Evolutionary conservation across 768 basidiomycete genomes (phyloP).

Genomic region (Tylopilus rubrobrunneus): DNA sequence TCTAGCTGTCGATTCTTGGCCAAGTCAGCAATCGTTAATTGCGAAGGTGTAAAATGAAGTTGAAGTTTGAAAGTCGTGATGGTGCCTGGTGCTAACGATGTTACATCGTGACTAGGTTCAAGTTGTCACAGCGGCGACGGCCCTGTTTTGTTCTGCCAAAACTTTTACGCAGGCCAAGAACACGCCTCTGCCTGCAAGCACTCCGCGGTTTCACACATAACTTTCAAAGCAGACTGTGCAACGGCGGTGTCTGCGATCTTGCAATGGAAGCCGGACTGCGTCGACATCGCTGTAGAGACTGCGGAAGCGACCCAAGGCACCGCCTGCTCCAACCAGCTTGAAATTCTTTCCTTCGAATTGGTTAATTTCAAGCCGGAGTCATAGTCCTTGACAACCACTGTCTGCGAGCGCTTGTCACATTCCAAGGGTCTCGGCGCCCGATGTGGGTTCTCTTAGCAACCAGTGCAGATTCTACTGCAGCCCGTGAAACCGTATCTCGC

Average conservation of each 20-base stretch:
- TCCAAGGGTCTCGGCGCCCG: not conserved
- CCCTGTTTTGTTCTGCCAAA: not conserved
- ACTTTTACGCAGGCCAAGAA: not conserved
- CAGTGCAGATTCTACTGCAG: not conserved
- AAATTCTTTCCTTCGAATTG: not conserved
- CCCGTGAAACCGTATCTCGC: not conserved
- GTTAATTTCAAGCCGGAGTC: not conserved
- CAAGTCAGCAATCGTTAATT: not conserved
- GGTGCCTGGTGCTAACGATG: not conserved
- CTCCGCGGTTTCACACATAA: not conserved
- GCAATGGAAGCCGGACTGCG: not conserved
- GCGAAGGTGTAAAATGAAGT: not conserved
- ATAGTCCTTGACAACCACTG: not conserved
- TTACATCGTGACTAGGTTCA: too few species aligned
- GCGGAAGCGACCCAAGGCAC: not conserved
- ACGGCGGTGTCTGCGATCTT: not conserved
- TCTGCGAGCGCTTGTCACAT: not conserved
- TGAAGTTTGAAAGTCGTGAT: not conserved
- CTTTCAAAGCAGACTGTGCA: not conserved
- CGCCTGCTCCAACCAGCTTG: not conserved
- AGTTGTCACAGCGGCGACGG: not conserved
- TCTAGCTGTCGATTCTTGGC: not conserved
- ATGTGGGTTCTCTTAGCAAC: not conserved
- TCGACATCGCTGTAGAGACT: not conserved
- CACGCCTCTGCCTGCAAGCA: not conserved